phyloP scores from a whole-genome alignment of 768 basidiomycete genomes.

The Kondoa subrosea region DNA sequence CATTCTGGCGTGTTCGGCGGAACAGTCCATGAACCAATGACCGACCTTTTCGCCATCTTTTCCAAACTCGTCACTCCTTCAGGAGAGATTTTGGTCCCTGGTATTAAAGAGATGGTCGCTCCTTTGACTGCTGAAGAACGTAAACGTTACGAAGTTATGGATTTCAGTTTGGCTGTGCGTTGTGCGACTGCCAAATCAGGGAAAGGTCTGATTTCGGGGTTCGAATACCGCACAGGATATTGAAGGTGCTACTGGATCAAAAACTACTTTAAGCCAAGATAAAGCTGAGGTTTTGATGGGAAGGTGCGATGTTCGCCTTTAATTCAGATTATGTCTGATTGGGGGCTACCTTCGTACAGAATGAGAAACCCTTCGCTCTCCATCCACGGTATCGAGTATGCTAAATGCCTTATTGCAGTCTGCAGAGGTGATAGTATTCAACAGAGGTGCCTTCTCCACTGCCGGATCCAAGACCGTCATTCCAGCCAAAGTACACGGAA shows the following conservation, averaged over 20 bases:
- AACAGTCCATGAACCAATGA: constrained; percentile 55
- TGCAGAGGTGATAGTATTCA: too few relatives aligned
- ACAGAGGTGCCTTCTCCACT: constrained; percentile 75
- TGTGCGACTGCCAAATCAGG: constrained; percentile 1
- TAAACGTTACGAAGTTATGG: constrained; percentile 53
- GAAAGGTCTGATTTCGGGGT: constrained; percentile 34
- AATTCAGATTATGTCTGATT: too few relatives aligned
- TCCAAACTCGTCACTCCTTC: constrained; percentile 60
- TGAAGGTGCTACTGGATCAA: constrained; percentile 55
- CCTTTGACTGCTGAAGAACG: constrained; percentile 55
- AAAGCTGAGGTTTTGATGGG: constrained; percentile 74
- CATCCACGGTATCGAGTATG: constrained; percentile 86
- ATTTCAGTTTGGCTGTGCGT: constrained; percentile 39
- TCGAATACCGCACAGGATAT: constrained; percentile 42
- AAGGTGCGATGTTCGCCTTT: too few relatives aligned
- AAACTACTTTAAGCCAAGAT: constrained; percentile 56
- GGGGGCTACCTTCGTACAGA: constrained; percentile 13
- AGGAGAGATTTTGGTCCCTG: constrained; percentile 76
- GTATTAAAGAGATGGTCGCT: constrained; percentile 68
- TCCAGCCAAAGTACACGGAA: constrained; percentile 56
- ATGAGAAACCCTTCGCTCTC: constrained; percentile 73
- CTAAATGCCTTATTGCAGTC: too few relatives aligned
- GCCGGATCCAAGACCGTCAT: constrained; percentile 83
- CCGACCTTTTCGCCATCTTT: constrained; percentile 68
- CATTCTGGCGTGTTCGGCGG: constrained; percentile 75